Evolutionary conservation across 2,329 filamentous ascomycete genomes (phyloP).

Genomic region (Talaromyces sp.): DNA sequence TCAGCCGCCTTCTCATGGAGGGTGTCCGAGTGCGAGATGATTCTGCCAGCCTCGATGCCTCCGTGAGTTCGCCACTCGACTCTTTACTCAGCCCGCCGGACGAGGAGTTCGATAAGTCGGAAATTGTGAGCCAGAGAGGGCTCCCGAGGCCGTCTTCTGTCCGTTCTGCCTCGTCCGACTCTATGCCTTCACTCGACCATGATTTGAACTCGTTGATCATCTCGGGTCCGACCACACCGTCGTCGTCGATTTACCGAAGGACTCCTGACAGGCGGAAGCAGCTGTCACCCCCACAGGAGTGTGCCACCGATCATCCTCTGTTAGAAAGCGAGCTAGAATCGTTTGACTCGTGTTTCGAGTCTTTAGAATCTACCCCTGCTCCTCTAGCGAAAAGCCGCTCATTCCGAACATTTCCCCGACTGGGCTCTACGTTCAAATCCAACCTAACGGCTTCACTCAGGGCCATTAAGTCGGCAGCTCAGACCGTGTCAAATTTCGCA

Average conservation of each 20-base stretch:
- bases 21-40: constrained; percentile 48
- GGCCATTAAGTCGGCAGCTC: constrained; percentile 57
- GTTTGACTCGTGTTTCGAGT: constrained; percentile 10
- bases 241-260: constrained; percentile 33
- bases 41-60: constrained; percentile 30
- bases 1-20: constrained; percentile 54
- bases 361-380: constrained; percentile 7
- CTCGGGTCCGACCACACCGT: constrained; percentile 38
- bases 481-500: constrained; percentile 56
- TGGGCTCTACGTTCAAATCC: constrained; percentile 53
- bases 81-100: constrained; percentile 53
- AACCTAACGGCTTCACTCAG: constrained; percentile 60
- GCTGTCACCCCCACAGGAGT: constrained; percentile 51
- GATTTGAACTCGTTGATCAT: constrained; percentile 47
- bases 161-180: constrained; percentile 54
- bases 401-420: constrained; percentile 34
- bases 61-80: constrained; percentile 46
- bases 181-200: constrained; percentile 50
- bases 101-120: constrained; percentile 38
- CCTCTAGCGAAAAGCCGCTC: constrained; percentile 16
- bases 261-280: constrained; percentile 39
- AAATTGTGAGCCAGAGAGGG: constrained; percentile 37
- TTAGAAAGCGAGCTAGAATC: constrained; percentile 34
- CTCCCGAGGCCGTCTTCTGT: constrained; percentile 40
- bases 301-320: constrained; percentile 54